Evolutionary conservation across 1,284 basidiomycete species (phyloP), one percentile per base, ranked within the genome.

Genomic region (Peniophora sp.): DNA sequence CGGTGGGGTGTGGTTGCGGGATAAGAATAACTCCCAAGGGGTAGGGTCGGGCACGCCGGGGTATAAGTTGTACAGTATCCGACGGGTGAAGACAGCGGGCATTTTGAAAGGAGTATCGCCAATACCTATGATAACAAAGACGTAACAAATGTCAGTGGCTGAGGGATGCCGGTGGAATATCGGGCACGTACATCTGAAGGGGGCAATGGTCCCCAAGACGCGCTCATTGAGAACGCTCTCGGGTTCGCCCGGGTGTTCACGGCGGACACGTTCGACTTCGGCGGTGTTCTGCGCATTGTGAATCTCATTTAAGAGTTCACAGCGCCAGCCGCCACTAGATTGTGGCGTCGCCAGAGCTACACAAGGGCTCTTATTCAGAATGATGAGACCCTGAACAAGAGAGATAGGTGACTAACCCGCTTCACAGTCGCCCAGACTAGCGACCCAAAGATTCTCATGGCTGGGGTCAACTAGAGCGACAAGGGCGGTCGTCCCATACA

Each of bases 81-180:
- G 76, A 22, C 80, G 70, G n/a, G 81, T 84, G 62, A 85, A 85
- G 42, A 71, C 71, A 20, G 82, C 77, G 9, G 83, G 82, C 54
- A 85, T 81, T 60, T 86, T 86, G 69, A 86, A 86, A 15, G 80
- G 79, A 43, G 78, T 76, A 56, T 86, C 83, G 18, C 83, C 84
- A 49, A 86, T 71, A 64, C 81, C 84, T 85, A 55, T 23, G 42
- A 48, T 24, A 47, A 43, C 32, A 15, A 32, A 32, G 27, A 32
- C 27, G 27, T 32, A 32, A 32, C 27, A n/a, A n/a, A 32, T 32
- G 27, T 52, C 37, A 17, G 32, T 41, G 36, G 8, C 36, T 46
- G 24, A 39, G 24, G 12, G 39, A 51, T 47, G 43, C 50, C 49
- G 27, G 27, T 32, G 12, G 12, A 32, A 52, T 43, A 47, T 32